These are phyloP conservation scores for Tolypocladium album DNA, from an alignment of 2,329 filamentous ascomycete species.

Conservation along the genomic window DNA sequence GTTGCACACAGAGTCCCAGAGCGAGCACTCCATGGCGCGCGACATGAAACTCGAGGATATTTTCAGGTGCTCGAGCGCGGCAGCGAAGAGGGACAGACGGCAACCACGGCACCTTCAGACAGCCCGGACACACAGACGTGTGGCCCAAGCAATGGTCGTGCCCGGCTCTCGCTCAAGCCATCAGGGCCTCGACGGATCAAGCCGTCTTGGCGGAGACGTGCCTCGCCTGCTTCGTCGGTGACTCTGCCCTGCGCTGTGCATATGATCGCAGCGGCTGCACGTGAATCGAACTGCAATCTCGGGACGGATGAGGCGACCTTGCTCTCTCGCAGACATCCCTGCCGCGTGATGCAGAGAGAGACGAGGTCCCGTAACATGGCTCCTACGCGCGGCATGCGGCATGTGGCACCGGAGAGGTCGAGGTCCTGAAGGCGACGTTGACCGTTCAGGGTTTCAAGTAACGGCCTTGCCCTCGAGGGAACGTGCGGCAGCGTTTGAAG, in stretches of 20 bases:
- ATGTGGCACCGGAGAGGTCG: not conserved
- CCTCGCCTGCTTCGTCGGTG: not conserved
- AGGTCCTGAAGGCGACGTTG: not conserved
- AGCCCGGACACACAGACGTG: not conserved
- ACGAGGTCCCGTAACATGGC: not conserved
- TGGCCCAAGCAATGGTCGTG: not conserved
- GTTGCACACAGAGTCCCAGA: not conserved
- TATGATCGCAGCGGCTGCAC: not conserved
- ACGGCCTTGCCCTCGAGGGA: not conserved
- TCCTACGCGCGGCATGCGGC: not conserved
- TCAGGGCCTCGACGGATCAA: not conserved
- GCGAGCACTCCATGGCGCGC: not conserved
- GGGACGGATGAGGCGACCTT: not conserved
- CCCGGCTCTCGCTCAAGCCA: not conserved
- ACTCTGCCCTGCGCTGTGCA: not conserved
- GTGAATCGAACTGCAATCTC: not conserved
- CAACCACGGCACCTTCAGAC: not conserved
- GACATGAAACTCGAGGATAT: not conserved
- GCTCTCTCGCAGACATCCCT: not conserved
- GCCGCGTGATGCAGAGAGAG: not conserved
- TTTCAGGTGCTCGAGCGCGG: not conserved
- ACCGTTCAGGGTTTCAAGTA: not conserved
- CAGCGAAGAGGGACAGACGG: not conserved
- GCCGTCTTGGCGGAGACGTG: not conserved
- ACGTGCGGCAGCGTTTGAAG: not conserved